These are phyloP conservation scores for Trichoderma koningiopsis DNA, from an alignment of 2,329 filamentous ascomycete species.

Conservation along the genomic window DNA sequence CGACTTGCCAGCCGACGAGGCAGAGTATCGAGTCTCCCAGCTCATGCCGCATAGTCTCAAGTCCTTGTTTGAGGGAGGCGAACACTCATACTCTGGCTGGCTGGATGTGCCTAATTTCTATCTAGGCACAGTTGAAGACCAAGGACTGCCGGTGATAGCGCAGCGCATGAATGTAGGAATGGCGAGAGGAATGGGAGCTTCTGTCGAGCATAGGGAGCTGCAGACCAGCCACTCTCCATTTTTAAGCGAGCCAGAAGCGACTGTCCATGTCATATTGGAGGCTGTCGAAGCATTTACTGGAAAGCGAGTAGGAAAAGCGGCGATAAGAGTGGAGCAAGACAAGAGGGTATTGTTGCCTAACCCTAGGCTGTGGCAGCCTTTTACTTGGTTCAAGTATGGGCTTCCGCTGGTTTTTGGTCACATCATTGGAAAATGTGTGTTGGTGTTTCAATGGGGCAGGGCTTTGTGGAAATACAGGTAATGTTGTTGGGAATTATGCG, in stretches of 20 bases:
- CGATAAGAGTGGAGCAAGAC: neutral
- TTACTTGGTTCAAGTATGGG: slow-evolving; percentile 8
- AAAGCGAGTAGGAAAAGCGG: neutral
- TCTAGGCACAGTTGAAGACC: slow-evolving; percentile 6
- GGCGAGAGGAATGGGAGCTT: slow-evolving; percentile 13
- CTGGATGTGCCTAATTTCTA: slow-evolving; percentile 8
- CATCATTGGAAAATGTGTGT: neutral
- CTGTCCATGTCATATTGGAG: neutral
- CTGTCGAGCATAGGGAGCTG: slow-evolving; percentile 1
- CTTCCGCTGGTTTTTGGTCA: slow-evolving; percentile 2
- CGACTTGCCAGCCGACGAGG: slow-evolving; percentile 8
- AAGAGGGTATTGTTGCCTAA: neutral
- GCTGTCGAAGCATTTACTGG: slow-evolving; percentile 9
- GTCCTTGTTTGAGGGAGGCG: neutral
- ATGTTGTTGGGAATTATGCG: neutral
- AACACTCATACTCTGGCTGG: slow-evolving; percentile 10
- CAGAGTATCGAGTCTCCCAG: neutral
- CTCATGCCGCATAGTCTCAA: slow-evolving; percentile 7
- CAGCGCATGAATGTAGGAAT: slow-evolving; percentile 14
- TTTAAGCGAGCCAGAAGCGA: slow-evolving; percentile 4
- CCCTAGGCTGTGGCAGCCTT: neutral
- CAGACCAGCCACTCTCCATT: slow-evolving; percentile 9
- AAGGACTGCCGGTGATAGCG: neutral
- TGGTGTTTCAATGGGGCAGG: neutral
- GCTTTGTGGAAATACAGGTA: neutral